Base-by-base conservation (phyloP, 1,284 basidiomycete genomes). In the Cutaneotrichosporon cyanovorans region DNA sequence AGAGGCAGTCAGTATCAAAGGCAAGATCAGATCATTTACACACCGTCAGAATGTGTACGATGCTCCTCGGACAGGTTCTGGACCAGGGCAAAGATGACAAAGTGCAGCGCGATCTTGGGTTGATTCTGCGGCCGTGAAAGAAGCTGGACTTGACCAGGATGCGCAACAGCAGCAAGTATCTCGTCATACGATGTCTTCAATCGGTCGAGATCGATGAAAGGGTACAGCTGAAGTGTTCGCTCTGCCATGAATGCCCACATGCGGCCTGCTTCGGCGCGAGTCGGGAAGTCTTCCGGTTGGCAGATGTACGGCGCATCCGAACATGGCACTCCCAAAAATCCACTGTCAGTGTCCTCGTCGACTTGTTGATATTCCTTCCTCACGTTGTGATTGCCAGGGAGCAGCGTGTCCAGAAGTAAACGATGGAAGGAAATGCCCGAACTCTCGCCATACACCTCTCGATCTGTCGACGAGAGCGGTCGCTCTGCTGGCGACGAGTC, bases 391-490 rank as follows among this genome's bases (percentile, higher is more conserved):
- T 51, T 49, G 0, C 45, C 48, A 0, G 55, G 55, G 4, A 57
- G 45, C 3, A 57, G 40, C 2, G 46, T 46, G 35, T 54, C 46
- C 16, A 57, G 43, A 8, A 57, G 52, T 20, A 57, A 30, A 15
- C 36, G 43, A 37, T 57, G 55, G 40, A 57, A 57, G 2, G 46
- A 44, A 33, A 54, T 47, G 19, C 55, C 55, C 11, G 55, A 57
- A 12, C 41, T 46, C 4, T 43, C 40, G 9, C 55, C 55, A 39
- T 54, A 57, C 4, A 54, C 42, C 33, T 57, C 55, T 15, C 28
- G 35, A 22, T 44, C 50, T 2, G 45, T 37, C 1, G 38, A 12
- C 2, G 21, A 37, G 8, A 32, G 38, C 12, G 12, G 25, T 28
- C 25, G 25, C 8, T 28, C 25, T 7, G 25, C 7, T 28, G 25